These are phyloP conservation scores for Saccharomycopsis sp. DNA, from an alignment of 805 yeast species.

Conservation along the genomic window DNA sequence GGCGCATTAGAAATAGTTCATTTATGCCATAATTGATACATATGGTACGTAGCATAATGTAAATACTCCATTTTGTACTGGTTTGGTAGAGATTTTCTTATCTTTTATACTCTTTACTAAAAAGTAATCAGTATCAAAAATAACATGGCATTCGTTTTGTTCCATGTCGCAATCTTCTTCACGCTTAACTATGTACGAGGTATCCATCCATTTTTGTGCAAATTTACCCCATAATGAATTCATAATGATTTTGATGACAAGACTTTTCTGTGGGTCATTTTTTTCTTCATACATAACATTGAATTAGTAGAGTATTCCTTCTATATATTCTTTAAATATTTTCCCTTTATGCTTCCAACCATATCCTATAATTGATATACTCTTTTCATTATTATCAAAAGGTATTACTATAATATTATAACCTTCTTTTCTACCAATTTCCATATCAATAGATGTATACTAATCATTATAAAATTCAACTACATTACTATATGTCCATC, in stretches of 20 bases:
- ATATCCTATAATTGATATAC: too few relatives aligned
- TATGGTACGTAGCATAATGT: conserved; percentile 5
- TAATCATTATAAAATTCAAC: neutral
- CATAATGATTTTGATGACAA: conserved; percentile 3
- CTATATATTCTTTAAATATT: conserved; percentile 8
- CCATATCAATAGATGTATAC: conserved; percentile 9
- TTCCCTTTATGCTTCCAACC: conserved; percentile 6
- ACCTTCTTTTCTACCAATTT: conserved; percentile 6
- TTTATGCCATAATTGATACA: conserved; percentile 4
- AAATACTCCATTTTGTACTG: conserved; percentile 6
- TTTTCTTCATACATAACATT: neutral
- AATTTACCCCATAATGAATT: conserved; percentile 5
- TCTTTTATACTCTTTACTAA: neutral
- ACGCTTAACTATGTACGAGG: neutral
- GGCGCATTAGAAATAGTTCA: neutral
- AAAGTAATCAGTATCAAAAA: conserved; percentile 4
- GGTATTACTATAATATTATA: conserved; percentile 1
- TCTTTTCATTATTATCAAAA: too few relatives aligned
- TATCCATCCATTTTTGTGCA: conserved; percentile 5
- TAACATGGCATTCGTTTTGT: neutral
- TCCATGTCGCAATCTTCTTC: neutral
- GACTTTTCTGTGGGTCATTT: neutral
- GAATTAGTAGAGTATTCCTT: neutral
- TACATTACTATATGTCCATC: neutral
- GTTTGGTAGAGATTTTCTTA: neutral